phyloP scores from a whole-genome alignment of 208 protist species.

The Crithidia sp. region DNA sequence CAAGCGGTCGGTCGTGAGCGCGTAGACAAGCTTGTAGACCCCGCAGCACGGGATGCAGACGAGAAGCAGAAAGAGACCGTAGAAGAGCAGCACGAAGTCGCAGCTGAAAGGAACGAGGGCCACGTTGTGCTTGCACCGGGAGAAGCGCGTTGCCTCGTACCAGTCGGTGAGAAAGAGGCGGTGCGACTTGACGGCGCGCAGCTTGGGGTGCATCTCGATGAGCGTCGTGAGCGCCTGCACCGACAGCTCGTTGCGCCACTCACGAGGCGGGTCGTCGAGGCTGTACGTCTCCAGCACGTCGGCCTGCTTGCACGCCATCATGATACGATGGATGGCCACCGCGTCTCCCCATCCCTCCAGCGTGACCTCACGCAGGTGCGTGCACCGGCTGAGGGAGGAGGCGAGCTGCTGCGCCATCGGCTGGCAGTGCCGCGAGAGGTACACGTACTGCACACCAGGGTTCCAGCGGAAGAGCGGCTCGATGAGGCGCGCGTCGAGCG shows the following conservation, averaged over 20 bases:
- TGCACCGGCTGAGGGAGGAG: conserved; percentile 66
- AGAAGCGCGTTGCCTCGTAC: conserved; percentile 86
- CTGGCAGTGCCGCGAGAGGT: conserved; percentile 87
- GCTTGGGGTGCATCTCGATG: conserved; percentile 91
- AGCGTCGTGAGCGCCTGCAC: conserved; percentile 88
- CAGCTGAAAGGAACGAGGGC: conserved; percentile 82
- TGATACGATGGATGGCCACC: conserved; percentile 80
- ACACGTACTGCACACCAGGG: conserved; percentile 86
- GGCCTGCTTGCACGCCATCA: conserved; percentile 89
- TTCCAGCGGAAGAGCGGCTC: conserved; percentile 89
- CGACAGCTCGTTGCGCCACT: conserved; percentile 88
- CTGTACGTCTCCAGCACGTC: conserved; percentile 85
- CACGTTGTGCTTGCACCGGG: conserved; percentile 89
- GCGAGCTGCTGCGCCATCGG: conserved; percentile 74
- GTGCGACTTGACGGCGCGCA: conserved; percentile 77
- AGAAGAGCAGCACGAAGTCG: conserved; percentile 75
- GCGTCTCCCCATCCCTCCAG: conserved; percentile 90
- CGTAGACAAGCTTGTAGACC: conserved; percentile 44
- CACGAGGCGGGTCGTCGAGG: conserved; percentile 66
- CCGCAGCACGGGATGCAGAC: conserved; percentile 59
- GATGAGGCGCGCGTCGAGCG: conserved; percentile 77
- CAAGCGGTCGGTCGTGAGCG: conserved; percentile 29
- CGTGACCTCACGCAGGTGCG: conserved; percentile 65
- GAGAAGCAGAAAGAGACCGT: conserved; percentile 65
- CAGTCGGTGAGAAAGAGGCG: conserved; percentile 77